Evolutionary conservation across 2,329 filamentous ascomycete genomes (phyloP), one percentile per base, ranked within the genome.

Genomic region (Biscogniauxia sp.): DNA sequence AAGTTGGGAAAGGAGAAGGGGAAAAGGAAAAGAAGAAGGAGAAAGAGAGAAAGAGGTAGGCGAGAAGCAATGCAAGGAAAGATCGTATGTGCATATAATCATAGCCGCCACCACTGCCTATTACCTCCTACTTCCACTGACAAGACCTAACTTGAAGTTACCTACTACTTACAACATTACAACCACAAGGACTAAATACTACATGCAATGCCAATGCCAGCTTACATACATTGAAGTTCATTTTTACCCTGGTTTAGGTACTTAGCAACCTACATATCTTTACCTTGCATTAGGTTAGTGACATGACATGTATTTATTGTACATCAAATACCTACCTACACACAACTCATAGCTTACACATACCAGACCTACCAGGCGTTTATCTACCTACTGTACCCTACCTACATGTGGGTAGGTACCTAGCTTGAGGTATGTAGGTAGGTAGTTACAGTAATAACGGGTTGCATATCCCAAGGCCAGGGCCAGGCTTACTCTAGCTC

Each of bases 11-110:
- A n/a, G 37, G 37, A 54, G 32, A 28, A 26, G 26, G 15, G 23
- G 53, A 55, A n/a, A 45, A 19, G 25, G 53, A 53, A 54, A 28
- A 32, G 32, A 50, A 26, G 17, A n/a, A 56, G 7, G 11, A 41
- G 41, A 53, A 56, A 28, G 52, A 50, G 50, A 26, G 20, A 25
- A 56, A 17, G 13, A 41, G 53, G 61, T 54, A 56, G 59, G 53
- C 60, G 53, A 59, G 61, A 61, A 52, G 57, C 51, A 61, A 60
- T 54, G 57, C 53, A 64, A 62, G 63, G 63, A 45, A 45, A 45
- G 37, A 45, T 45, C 37, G 37, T 45, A 45, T 13, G n/a, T 45
- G n/a, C 11, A 45, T 23, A 45, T 45, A 17, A 45, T 45, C 37
- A 45, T n/a, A 32, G 28, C 60, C 61, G 51, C 54, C 54, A 45